Evolutionary conservation across 2,329 filamentous ascomycete species (phyloP), one percentile per base, ranked within the genome.

Genomic region (Neopestalotiopsis rosae): DNA sequence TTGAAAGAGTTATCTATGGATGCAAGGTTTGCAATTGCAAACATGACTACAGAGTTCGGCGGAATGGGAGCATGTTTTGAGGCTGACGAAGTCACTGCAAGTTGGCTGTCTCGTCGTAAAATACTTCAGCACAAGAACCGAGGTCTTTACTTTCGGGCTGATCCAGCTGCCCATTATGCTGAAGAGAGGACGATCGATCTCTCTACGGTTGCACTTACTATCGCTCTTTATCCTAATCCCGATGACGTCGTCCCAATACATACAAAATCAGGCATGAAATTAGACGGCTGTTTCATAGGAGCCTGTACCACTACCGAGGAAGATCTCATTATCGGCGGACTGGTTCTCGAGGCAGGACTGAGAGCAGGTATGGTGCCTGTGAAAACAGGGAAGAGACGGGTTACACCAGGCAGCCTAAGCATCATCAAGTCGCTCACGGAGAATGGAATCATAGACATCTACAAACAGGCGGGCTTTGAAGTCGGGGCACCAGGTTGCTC

Each of bases 41-140:
- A 85, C 67, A 85, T 85, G 83, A 81, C 78, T 0, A 82, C 83
- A 4, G 81, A 85, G 70, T 81, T 85, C 56, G 82, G 83, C 2
- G 82, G 78, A 6, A 80, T 85, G 45, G 82, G 79, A 0, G 82
- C 81, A 1, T 76, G 83, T 9, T 84, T 83, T 58, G 79, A 78
- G 2, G 77, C 82, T 0, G 83, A 84, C 65, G 69, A 76, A 12
- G 72, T 78, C 3, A 83, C 81, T 0, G 70, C 77, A 1, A 71
- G 73, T 0, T 84, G 79, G 61, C 72, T 84, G 20, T 70, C 76
- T 3, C 68, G 71, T 14, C 74, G 82, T 5, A 77, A 76, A 30
- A 67, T 72, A 17, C 71, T 76, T 2, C 73, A 73, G 12, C 74
- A 84, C 71, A 81, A 78, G 52, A 72, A 69, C 12, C 70, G 74